These are phyloP conservation scores for Penstemon davidsonii DNA, from an alignment of 257 asterid genomes.

Conservation along the genomic window DNA sequence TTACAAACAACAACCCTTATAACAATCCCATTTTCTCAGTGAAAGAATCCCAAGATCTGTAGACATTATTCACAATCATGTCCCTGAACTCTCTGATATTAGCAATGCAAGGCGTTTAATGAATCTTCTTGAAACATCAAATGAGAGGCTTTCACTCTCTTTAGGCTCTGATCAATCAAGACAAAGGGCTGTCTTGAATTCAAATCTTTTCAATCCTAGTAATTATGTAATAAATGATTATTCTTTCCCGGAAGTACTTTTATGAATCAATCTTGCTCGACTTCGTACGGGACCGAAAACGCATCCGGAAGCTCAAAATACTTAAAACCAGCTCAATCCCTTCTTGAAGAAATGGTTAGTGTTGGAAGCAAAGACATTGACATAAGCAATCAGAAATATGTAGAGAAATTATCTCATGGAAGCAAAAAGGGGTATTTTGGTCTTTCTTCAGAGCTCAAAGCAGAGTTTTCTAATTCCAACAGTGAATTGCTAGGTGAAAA, in stretches of 20 bases:
- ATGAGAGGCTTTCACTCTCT: constrained; percentile 69
- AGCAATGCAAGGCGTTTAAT: constrained; percentile 53
- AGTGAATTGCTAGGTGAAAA: constrained; percentile 46
- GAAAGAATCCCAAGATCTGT: constrained; percentile 41
- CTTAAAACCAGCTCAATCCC: constrained; percentile 63
- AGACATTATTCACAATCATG: constrained; percentile 29
- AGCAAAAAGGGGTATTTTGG: constrained; percentile 44
- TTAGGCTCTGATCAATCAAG: constrained; percentile 48
- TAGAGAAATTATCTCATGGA: constrained; percentile 43
- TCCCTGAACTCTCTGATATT: constrained; percentile 35
- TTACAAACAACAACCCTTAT: constrained; percentile 26
- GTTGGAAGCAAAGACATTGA: constrained; percentile 50
- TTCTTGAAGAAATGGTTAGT: constrained; percentile 74
- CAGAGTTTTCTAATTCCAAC: constrained; percentile 49
- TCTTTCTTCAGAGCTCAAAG: constrained; percentile 50
- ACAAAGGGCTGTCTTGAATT: constrained; percentile 28
- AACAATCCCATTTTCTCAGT: constrained; percentile 33
- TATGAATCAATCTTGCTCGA: constrained; percentile 37
- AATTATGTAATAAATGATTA: constrained; percentile 28
- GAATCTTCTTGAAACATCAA: constrained; percentile 68
- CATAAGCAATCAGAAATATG: constrained; percentile 39
- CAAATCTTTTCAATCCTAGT: constrained; percentile 34
- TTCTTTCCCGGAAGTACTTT: constrained; percentile 28
- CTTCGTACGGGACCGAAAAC: constrained; percentile 39
- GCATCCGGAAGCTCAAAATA: constrained; percentile 56